A percentile compares a stretch with the other conserved stretches of the same genome.
phyloP scores from a whole-genome alignment of 768 basidiomycete species.

The Rubroboletus satanas region DNA sequence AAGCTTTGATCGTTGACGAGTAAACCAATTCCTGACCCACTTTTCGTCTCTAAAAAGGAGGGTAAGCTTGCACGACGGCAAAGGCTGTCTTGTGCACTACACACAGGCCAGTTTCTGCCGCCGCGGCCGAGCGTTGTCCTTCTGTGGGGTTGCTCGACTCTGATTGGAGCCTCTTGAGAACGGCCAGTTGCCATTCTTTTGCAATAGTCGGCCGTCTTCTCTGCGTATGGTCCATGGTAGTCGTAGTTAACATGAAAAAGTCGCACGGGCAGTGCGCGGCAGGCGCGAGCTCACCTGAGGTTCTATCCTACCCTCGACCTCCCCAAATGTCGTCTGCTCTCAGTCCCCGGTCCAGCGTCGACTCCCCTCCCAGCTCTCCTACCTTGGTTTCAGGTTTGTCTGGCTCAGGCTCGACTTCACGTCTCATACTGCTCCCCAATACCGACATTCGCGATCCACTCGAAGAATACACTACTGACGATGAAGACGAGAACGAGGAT shows the following conservation, averaged over 20 bases:
- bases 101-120: constrained; percentile 30
- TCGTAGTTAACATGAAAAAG: constrained; percentile 5
- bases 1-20: constrained; percentile 24
- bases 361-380: constrained; percentile 5
- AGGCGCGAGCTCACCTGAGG: not conserved
- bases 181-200: constrained; percentile 27
- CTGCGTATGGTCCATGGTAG: constrained; percentile 3
- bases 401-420: constrained; percentile 43
- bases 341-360: constrained; percentile 10
- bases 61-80: constrained; percentile 6
- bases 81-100: constrained; percentile 12
- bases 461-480: constrained; percentile 39
- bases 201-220: constrained; percentile 17
- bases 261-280: constrained; percentile 13
- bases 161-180: constrained; percentile 26
- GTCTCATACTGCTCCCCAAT: constrained; percentile 62
- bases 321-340: not conserved
- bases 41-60: constrained; percentile 20
- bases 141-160: constrained; percentile 23
- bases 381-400: constrained; percentile 12
- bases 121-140: constrained; percentile 19
- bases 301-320: constrained; percentile 3
- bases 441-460: constrained; percentile 39
- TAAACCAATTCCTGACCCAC: constrained; percentile 32
- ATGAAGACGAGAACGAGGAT: constrained; percentile 39